Conservation (phyloP, 345 rosid genomes). For the Salix purpurea region DNA sequence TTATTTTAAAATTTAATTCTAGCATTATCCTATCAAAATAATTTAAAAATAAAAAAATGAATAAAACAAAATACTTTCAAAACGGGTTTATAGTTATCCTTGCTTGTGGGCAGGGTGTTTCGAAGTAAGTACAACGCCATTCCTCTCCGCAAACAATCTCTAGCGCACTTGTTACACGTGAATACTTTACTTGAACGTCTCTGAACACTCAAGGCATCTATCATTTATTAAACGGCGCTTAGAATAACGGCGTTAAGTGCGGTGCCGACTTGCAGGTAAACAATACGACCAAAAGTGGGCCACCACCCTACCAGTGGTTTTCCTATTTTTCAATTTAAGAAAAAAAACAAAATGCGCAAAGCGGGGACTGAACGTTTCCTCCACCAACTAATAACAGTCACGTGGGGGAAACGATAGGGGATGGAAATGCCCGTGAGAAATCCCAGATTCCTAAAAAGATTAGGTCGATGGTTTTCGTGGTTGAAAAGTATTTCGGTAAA, state of each 20-base stretch:
- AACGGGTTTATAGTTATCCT: no score
- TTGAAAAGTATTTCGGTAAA: no score
- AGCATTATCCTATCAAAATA: no score
- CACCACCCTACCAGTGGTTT: neutral
- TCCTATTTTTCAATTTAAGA: neutral
- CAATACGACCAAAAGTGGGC: constrained; percentile 9
- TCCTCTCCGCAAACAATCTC: neutral
- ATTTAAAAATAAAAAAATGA: no score
- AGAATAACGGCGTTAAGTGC: constrained; percentile 2
- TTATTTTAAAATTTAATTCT: no score
- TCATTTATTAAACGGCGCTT: neutral
- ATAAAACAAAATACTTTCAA: no score
- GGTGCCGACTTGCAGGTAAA: constrained; percentile 16
- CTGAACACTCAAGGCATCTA: no score
- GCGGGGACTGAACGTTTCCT: constrained; percentile 28
- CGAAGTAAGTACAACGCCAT: neutral
- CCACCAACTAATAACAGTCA: neutral
- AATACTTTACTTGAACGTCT: no score
- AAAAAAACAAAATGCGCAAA: neutral
- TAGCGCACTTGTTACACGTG: neutral
- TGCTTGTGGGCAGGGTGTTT: neutral
- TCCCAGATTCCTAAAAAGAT: neutral
- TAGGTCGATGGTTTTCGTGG: no score
- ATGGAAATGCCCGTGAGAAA: constrained; percentile 7
- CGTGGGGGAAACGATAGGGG: constrained; percentile 3